phyloP scores from a whole-genome alignment of 345 rosid genomes.

The Hypericum perforatum region DNA sequence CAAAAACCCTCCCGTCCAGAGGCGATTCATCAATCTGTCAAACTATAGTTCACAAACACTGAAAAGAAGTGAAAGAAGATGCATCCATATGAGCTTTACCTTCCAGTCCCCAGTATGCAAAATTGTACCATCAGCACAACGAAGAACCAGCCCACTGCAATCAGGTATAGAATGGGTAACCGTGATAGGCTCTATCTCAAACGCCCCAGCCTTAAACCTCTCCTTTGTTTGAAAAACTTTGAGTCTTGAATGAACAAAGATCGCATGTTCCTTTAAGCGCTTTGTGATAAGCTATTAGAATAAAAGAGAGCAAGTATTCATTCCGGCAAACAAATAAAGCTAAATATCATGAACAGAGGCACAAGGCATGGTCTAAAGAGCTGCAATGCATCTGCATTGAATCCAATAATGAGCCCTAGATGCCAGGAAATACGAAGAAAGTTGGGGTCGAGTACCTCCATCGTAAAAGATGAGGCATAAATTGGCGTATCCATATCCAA shows the following conservation, averaged over 20 bases:
- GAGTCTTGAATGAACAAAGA: conserved; percentile 83
- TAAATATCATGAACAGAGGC: not conserved
- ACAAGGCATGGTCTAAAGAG: conserved; percentile 9
- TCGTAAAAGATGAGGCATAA: conserved; percentile 90
- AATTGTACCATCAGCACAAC: conserved; percentile 94
- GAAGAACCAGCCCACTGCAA: conserved; percentile 92
- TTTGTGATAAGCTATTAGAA: conserved; percentile 74
- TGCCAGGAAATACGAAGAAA: not conserved
- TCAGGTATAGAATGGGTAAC: conserved; percentile 99
- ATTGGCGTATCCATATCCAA: conserved; percentile 78
- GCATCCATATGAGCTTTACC: conserved; percentile 27
- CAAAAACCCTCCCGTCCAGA: conserved; percentile 79
- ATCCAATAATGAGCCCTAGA: not conserved
- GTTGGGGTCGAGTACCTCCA: conserved; percentile 56
- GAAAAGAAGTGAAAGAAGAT: conserved; percentile 6
- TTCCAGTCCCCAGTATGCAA: conserved; percentile 99
- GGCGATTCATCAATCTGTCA: conserved; percentile 94
- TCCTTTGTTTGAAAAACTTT: conserved; percentile 55
- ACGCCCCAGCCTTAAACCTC: conserved; percentile 90
- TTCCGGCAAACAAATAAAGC: conserved; percentile 3
- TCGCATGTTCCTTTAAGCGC: conserved; percentile 90
- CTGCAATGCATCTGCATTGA: conserved; percentile 1
- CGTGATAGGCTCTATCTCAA: conserved; percentile 89
- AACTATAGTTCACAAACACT: conserved; percentile 11
- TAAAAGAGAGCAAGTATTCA: conserved; percentile 5